A percentile compares a stretch with the other conserved stretches of the same genome.
Evolutionary conservation across 768 basidiomycete genomes (phyloP).

Genomic region (Chalciporus piperatus): DNA sequence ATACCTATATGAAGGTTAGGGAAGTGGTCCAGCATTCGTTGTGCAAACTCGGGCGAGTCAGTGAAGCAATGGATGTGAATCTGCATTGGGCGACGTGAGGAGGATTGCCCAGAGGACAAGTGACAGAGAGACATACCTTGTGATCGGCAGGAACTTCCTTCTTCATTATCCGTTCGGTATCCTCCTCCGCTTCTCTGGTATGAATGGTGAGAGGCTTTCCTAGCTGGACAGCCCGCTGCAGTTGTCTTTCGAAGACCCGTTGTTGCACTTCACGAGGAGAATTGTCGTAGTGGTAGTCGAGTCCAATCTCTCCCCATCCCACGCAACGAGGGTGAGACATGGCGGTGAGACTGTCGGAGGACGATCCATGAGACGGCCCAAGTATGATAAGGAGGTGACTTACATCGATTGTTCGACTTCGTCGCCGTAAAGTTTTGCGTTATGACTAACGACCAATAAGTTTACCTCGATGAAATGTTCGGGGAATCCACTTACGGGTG

Average conservation of each 20-base stretch:
- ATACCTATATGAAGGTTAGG: conserved; percentile 82
- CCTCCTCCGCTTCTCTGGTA: conserved; percentile 81
- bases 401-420: conserved; percentile 68
- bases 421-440: conserved; percentile 67
- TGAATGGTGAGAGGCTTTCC: conserved; percentile 83
- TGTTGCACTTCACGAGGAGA: conserved; percentile 71
- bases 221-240: conserved; percentile 62
- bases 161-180: conserved; percentile 76
- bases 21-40: conserved; percentile 69
- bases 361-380: not conserved
- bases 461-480: not conserved
- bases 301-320: conserved; percentile 86
- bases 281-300: conserved; percentile 82
- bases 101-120: no score
- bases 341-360: conserved; percentile 57
- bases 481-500: conserved; percentile 54
- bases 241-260: conserved; percentile 63
- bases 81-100: conserved; percentile 30
- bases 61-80: conserved; percentile 91
- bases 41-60: conserved; percentile 72
- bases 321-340: conserved; percentile 81
- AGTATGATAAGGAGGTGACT: conserved; percentile 18
- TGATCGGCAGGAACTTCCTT: conserved; percentile 71
- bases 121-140: conserved; percentile 39
- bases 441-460: conserved; percentile 47